Evolutionary conservation across 352 stramenopile genomes (phyloP), one percentile per base, ranked within the genome.

Genomic region (Pythium grandisporangium): DNA sequence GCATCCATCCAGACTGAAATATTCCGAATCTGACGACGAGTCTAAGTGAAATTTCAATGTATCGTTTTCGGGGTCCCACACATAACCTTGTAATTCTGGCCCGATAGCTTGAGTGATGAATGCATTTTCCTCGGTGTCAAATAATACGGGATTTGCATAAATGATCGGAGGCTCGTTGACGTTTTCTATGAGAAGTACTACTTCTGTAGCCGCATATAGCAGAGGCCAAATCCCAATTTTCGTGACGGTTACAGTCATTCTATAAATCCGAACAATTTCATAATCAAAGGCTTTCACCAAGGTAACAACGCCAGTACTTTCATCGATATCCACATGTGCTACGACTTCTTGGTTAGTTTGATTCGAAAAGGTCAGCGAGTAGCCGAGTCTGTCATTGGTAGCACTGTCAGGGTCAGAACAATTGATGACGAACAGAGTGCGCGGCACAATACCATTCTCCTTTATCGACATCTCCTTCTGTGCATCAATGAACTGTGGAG

Each of bases 21-120:
- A 73, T 14, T 16, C 35, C 4, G 70, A 79, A 37, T 63, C 62
- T 16, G 65, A 50, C 0, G 70, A 79, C 5, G 58, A 25, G 11
- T 74, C 55, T 12, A 83, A 38, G 13, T 61, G 35, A 20, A 69
- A 83, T 14, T 38, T 55, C 0, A 79, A 16, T 3, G 51, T 69
- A 32, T 77, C 55, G 36, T 79, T 83, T 35, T 83, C 70, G 6
- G 70, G 70, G 30, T 79, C 70, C 66, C 66, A 83, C 2, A 70
- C 42, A 26, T 44, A 54, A 1, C 36, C 29, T n/a, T 43, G 51
- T 19, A 83, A 14, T 5, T 51, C 16, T 11, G 48, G 30, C 13
- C 70, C 70, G 27, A 79, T 40, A 6, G 47, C 32, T 1, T 45
- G 22, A 6, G 43, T 55, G 0, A 5, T 10, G 1, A 21, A 30